Evolutionary conservation across 768 basidiomycete species (phyloP).

Genomic region (Lepiota subincarnata): DNA sequence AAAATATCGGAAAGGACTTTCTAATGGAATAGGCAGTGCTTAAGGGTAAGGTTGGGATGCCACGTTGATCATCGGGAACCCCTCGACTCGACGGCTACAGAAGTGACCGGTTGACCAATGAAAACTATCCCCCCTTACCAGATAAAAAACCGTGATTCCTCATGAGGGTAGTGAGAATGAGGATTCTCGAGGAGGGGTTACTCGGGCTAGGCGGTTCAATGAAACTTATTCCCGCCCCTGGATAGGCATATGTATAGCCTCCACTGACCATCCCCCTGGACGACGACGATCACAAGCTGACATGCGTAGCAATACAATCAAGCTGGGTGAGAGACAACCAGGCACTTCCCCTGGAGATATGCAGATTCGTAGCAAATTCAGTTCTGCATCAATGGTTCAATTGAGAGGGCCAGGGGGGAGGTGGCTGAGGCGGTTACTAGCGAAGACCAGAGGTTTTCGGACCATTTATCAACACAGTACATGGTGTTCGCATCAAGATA

Average conservation of each 20-base stretch:
- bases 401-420: constrained; percentile 9
- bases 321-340: not conserved
- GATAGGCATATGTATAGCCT: constrained; percentile 27
- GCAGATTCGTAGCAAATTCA: constrained; percentile 26
- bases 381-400: constrained; percentile 23
- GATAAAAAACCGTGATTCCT: no score
- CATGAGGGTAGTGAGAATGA: not conserved
- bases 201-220: constrained; percentile 19
- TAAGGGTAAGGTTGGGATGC: no score
- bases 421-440: constrained; percentile 25
- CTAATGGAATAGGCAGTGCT: no score
- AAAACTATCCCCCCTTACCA: no score
- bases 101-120: no score
- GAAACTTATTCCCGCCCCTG: constrained; percentile 32
- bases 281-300: not conserved
- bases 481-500: constrained; percentile 23
- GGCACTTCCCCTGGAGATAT: constrained; percentile 28
- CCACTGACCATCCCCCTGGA: constrained; percentile 22
- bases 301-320: not conserved
- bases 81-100: no score
- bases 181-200: constrained; percentile 27
- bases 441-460: constrained; percentile 23
- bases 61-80: no score
- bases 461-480: constrained; percentile 28
- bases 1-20: not conserved